Percentiles rank a stretch among this genome's conserved stretches.
Conservation (phyloP, 805 yeast species). For the Schizosaccharomyces pombe region DNA sequence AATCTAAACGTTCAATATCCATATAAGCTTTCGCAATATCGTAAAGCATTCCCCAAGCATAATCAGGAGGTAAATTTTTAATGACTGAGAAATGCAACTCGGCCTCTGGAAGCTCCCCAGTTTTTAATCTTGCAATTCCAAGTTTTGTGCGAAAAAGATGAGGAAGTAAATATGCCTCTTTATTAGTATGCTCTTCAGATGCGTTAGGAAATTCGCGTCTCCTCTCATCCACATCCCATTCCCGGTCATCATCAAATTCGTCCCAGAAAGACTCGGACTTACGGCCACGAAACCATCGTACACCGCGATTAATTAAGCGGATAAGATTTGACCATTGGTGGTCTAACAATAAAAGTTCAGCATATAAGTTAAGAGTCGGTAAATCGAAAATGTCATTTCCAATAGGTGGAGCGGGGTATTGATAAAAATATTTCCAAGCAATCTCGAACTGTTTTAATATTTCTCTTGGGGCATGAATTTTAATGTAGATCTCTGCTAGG, state of each 20-base stretch:
- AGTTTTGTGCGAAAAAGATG: conserved; percentile 69
- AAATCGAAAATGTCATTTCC: conserved; percentile 35
- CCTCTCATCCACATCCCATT: conserved; percentile 35
- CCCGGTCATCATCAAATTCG: conserved; percentile 42
- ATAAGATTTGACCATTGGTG: conserved; percentile 43
- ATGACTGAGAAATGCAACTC: conserved; percentile 29
- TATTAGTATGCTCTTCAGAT: conserved; percentile 9
- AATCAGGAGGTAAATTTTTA: conserved; percentile 6
- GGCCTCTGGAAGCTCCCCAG: conserved; percentile 47
- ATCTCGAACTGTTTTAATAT: conserved; percentile 50
- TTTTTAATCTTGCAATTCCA: conserved; percentile 46
- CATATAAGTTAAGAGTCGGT: conserved; percentile 67
- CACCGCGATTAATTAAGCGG: conserved; percentile 37
- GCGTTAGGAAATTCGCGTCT: conserved; percentile 21
- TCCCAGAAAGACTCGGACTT: conserved; percentile 45
- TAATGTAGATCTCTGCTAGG: conserved; percentile 5
- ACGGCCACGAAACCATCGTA: conserved; percentile 66
- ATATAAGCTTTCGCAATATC: conserved; percentile 60
- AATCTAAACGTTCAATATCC: conserved; percentile 42
- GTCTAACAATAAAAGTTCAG: conserved; percentile 54
- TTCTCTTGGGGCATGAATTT: conserved; percentile 24
- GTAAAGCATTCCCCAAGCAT: conserved; percentile 26
- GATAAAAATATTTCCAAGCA: conserved; percentile 36
- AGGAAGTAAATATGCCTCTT: conserved; percentile 30
- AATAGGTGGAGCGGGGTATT: conserved; percentile 12